Percentiles rank a stretch among this genome's conserved stretches.
These are phyloP conservation scores for Debaryomycetaceae sp. DNA, from an alignment of 1,139 yeast genomes.

Conservation along the genomic window DNA sequence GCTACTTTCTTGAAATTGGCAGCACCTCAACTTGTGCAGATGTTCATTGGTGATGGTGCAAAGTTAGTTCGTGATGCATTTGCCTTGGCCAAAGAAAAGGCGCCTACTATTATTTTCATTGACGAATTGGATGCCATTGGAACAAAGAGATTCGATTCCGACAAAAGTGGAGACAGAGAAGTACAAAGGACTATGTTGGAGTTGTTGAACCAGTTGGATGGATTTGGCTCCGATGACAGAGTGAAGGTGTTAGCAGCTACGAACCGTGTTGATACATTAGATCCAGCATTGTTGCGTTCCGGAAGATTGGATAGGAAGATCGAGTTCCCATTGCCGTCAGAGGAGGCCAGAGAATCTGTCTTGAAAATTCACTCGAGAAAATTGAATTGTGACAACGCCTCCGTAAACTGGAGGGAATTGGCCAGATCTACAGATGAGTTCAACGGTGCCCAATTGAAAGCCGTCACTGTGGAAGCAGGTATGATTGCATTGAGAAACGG, in stretches of 20 bases:
- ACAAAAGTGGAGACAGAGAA: constrained; percentile 96
- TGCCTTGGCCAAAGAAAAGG: constrained; percentile 97
- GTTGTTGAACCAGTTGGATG: constrained; percentile 92
- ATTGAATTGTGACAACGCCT: constrained; percentile 82
- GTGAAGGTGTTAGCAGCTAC: constrained; percentile 98
- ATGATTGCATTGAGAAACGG: constrained; percentile 98
- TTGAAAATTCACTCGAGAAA: constrained; percentile 96
- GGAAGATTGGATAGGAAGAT: constrained; percentile 97
- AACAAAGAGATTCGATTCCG: constrained; percentile 96
- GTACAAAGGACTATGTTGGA: constrained; percentile 99
- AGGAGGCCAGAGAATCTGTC: constrained; percentile 95
- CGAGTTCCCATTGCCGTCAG: constrained; percentile 96
- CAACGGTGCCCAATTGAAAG: constrained; percentile 97
- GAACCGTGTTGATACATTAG: constrained; percentile 94
- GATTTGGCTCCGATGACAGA: constrained; percentile 96
- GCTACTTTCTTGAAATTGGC: constrained; percentile 97
- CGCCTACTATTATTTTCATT: constrained; percentile 95
- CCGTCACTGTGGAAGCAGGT: constrained; percentile 98
- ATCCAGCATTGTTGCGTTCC: constrained; percentile 93
- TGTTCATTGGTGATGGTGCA: constrained; percentile 99
- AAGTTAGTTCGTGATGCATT: constrained; percentile 97
- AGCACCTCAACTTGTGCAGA: constrained; percentile 97
- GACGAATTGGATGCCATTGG: constrained; percentile 99
- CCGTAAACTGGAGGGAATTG: constrained; percentile 95
- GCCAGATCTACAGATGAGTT: constrained; percentile 98